Evolutionary conservation across 2,329 filamentous ascomycete species (phyloP).

Genomic region (Calonectria multiphialidica): DNA sequence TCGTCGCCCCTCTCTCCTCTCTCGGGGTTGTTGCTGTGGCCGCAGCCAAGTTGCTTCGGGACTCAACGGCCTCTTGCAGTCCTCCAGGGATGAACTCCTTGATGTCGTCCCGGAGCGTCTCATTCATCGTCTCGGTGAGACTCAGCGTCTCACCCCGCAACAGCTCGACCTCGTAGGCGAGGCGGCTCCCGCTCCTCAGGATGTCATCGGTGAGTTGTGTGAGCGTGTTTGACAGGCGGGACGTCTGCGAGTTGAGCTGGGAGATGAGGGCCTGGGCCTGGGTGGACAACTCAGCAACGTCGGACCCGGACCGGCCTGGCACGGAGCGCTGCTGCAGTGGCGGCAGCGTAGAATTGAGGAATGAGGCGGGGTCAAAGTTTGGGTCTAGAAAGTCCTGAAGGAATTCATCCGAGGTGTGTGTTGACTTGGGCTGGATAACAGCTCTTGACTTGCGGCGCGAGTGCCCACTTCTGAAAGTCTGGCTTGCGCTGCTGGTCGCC

Average conservation of each 20-base stretch:
- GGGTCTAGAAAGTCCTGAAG: conserved; percentile 81
- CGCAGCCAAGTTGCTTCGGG: conserved; percentile 32
- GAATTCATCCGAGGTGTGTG: conserved; percentile 77
- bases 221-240: conserved; percentile 82
- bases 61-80: conserved; percentile 49
- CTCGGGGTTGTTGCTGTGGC: conserved; percentile 17
- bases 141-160: conserved; percentile 87
- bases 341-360: conserved; percentile 85
- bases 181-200: conserved; percentile 84
- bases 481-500: conserved; percentile 58
- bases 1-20: conserved; percentile 33
- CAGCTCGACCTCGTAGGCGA: conserved; percentile 96
- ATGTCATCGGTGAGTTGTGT: conserved; percentile 97
- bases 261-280: conserved; percentile 88
- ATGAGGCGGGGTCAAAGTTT: conserved; percentile 85
- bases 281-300: conserved; percentile 77
- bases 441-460: conserved; percentile 52
- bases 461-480: conserved; percentile 56
- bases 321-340: conserved; percentile 65
- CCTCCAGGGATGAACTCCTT: conserved; percentile 75
- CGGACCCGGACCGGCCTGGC: conserved; percentile 36
- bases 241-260: conserved; percentile 89
- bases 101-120: conserved; percentile 79
- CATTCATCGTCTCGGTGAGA: conserved; percentile 82
- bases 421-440: conserved; percentile 62